These are phyloP conservation scores for Sphaerostilbella broomeana DNA, from an alignment of 2,329 filamentous ascomycete genomes.

Conservation along the genomic window DNA sequence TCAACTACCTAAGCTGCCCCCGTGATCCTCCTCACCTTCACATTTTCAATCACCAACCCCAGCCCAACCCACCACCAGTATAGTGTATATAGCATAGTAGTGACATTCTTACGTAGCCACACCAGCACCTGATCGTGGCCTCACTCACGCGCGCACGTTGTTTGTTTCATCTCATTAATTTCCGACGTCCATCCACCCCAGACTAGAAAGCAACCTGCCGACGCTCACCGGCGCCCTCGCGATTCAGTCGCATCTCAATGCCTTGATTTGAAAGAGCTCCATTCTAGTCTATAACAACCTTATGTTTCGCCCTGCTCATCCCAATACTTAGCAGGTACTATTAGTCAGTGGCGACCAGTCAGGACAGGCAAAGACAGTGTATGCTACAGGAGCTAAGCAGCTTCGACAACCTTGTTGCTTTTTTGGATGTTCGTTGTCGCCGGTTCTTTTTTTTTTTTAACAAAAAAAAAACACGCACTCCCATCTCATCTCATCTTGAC, in stretches of 20 bases:
- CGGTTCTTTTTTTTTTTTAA: background rate
- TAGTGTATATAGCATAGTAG: too few species aligned
- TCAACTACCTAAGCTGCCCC: too few species aligned
- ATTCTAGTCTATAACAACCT: background rate
- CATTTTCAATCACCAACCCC: too few species aligned
- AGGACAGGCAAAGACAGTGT: background rate
- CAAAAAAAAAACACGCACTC: background rate
- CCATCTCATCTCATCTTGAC: background rate
- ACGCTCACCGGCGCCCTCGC: too few species aligned
- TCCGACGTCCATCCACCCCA: background rate
- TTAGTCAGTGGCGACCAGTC: conserved; percentile 1
- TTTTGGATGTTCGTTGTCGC: background rate
- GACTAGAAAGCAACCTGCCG: too few species aligned
- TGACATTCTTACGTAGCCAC: background rate
- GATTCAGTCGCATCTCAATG: too few species aligned
- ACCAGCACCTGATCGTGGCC: too few species aligned
- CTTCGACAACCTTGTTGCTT: background rate
- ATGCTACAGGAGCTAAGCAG: background rate
- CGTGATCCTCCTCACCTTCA: too few species aligned
- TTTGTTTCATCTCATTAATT: conserved; percentile 4
- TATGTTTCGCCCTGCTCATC: background rate
- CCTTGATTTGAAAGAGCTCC: background rate
- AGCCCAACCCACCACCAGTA: too few species aligned
- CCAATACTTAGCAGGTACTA: background rate
- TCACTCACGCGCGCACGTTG: too few species aligned